Evolutionary conservation across 1,139 yeast genomes (phyloP).

Genomic region (Geotrichum carabidarum): DNA sequence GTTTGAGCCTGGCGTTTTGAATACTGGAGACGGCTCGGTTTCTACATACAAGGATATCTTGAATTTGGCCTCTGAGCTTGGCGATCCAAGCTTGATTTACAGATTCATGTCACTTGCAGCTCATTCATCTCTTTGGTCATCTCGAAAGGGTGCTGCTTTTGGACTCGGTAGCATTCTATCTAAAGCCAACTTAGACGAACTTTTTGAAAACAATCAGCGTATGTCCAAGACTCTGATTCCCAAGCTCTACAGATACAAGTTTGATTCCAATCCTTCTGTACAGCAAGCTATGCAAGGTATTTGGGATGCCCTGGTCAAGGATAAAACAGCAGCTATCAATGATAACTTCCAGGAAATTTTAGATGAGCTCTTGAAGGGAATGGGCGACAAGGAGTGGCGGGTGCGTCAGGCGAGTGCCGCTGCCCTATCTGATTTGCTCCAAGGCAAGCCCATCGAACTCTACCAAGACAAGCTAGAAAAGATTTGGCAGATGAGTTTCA

Average conservation of each 20-base stretch:
- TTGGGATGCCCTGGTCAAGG: constrained; percentile 70
- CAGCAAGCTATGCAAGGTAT: constrained; percentile 81
- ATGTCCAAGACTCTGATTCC: constrained; percentile 66
- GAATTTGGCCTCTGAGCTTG: constrained; percentile 85
- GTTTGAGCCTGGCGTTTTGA: constrained; percentile 75
- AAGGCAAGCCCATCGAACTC: constrained; percentile 50
- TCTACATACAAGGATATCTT: constrained; percentile 79
- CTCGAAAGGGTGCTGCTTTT: constrained; percentile 89
- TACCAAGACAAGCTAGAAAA: constrained; percentile 56
- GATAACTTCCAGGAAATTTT: constrained; percentile 56
- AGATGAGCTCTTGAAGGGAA: constrained; percentile 58
- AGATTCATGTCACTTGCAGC: constrained; percentile 91
- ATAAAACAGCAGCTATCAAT: constrained; percentile 52
- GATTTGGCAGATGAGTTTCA: constrained; percentile 83
- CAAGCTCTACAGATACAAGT: constrained; percentile 73
- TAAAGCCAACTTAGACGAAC: constrained; percentile 64
- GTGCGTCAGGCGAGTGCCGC: constrained; percentile 83
- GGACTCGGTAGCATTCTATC: constrained; percentile 84
- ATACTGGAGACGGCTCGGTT: constrained; percentile 78
- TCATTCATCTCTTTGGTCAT: constrained; percentile 84
- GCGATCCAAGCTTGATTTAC: constrained; percentile 90
- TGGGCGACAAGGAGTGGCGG: constrained; percentile 89
- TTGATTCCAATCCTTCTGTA: constrained; percentile 76
- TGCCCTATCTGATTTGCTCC: constrained; percentile 68
- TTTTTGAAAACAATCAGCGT: constrained; percentile 51